A percentile compares a stretch with the other conserved stretches of the same genome.
Evolutionary conservation across 441 rosid species (phyloP).

Genomic region (Codiaeum variegatum): DNA sequence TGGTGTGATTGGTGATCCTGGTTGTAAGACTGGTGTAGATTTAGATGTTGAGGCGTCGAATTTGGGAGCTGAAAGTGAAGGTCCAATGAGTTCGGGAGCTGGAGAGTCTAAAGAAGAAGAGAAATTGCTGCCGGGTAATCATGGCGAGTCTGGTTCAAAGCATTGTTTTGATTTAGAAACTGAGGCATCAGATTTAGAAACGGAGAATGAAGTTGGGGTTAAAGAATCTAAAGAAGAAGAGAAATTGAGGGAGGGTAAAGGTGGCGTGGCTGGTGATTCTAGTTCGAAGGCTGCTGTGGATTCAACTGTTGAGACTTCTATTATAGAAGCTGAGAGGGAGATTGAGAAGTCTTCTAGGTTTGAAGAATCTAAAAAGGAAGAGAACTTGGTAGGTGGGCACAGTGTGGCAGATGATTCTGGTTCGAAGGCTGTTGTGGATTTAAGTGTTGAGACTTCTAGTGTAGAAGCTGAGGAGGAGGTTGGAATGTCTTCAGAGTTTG

Average conservation of each 20-base stretch:
- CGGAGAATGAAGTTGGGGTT: too few species aligned
- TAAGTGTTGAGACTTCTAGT: too few species aligned
- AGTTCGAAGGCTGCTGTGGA: not conserved
- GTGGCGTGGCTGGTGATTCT: not conserved
- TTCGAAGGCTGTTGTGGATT: too few species aligned
- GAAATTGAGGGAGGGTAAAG: conserved; percentile 11
- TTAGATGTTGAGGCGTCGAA: conserved; percentile 16
- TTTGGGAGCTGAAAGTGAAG: conserved; percentile 2
- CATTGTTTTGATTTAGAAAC: too few species aligned
- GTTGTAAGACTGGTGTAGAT: conserved; percentile 10
- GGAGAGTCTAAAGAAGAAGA: conserved; percentile 9
- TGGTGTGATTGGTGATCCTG: too few species aligned
- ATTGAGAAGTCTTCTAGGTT: conserved; percentile 3
- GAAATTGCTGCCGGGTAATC: not conserved
- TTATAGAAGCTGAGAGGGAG: not conserved
- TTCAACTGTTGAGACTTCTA: not conserved
- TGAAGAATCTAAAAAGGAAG: conserved; percentile 8
- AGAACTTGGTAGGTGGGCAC: not conserved
- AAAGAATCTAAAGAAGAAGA: not conserved
- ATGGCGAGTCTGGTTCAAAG: too few species aligned
- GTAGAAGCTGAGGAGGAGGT: not conserved
- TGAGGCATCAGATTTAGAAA: too few species aligned
- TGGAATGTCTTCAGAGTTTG: conserved; percentile 1
- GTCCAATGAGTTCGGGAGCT: conserved; percentile 6
- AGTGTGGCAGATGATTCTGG: too few species aligned